phyloP scores from a whole-genome alignment of 805 yeast species.

The Cyberlindnera amylophila region DNA sequence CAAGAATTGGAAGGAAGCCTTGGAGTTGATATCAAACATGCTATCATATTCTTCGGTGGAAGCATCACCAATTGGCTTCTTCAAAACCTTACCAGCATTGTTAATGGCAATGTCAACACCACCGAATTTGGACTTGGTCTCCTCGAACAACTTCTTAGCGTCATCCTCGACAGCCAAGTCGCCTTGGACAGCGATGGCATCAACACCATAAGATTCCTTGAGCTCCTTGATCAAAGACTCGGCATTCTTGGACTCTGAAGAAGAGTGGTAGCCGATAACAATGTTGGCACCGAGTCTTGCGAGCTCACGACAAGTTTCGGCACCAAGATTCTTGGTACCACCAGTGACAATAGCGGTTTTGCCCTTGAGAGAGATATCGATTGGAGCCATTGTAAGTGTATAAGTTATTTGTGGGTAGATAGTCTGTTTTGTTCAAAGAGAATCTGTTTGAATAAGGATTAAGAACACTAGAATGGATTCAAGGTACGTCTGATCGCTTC shows the following conservation, averaged over 20 bases:
- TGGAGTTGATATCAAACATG: constrained; percentile 53
- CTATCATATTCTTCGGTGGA: constrained; percentile 51
- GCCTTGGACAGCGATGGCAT: constrained; percentile 29
- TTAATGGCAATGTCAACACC: constrained; percentile 60
- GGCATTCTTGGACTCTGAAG: constrained; percentile 33
- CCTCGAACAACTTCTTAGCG: constrained; percentile 41
- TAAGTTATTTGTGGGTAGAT: neutral
- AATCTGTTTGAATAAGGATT: too few relatives aligned
- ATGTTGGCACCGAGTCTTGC: constrained; percentile 53
- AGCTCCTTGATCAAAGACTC: constrained; percentile 37
- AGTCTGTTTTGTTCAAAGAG: neutral
- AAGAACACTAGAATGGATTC: too few relatives aligned
- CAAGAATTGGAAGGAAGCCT: constrained; percentile 58
- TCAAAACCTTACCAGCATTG: constrained; percentile 63
- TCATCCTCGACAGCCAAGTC: constrained; percentile 35
- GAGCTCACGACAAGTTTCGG: constrained; percentile 46
- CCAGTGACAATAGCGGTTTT: constrained; percentile 56
- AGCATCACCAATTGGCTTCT: constrained; percentile 53
- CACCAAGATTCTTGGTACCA: constrained; percentile 61
- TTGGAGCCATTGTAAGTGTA: constrained; percentile 17
- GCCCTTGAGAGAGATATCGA: constrained; percentile 33
- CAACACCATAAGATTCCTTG: constrained; percentile 33
- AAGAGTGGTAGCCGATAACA: constrained; percentile 52
- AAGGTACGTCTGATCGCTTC: too few relatives aligned
- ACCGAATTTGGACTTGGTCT: constrained; percentile 43